phyloP scores from a whole-genome alignment of 768 basidiomycete species.

The Termitomyces sp. region DNA sequence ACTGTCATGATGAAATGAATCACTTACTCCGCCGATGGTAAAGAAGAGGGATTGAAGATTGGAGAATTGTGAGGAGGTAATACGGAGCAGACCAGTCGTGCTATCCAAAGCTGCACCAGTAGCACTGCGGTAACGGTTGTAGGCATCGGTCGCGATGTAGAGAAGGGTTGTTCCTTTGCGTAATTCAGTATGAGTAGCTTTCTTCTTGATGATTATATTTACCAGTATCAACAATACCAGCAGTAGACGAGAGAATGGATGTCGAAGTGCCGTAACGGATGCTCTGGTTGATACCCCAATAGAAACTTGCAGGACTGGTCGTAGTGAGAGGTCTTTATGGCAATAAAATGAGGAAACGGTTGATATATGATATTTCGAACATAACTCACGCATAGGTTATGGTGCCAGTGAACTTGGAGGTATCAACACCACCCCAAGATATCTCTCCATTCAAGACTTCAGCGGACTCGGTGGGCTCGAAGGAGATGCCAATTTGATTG shows the following conservation, averaged over 20 bases:
- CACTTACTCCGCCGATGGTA: conserved; percentile 41
- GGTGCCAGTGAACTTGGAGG: conserved; percentile 35
- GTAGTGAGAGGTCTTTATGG: conserved; percentile 37
- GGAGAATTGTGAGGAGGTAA: conserved; percentile 46
- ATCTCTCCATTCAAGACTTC: conserved; percentile 43
- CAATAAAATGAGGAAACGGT: background rate
- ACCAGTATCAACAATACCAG: conserved; percentile 60
- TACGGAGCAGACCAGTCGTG: conserved; percentile 42
- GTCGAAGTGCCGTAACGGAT: conserved; percentile 43
- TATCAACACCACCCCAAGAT: conserved; percentile 48
- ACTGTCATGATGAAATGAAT: background rate
- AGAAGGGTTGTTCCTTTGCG: conserved; percentile 42
- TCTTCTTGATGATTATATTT: background rate
- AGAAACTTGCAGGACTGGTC: conserved; percentile 38
- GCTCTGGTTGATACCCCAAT: conserved; percentile 60
- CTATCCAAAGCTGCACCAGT: conserved; percentile 39
- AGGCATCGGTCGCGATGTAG: conserved; percentile 42
- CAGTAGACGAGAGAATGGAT: conserved; percentile 37
- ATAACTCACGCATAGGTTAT: conserved; percentile 35
- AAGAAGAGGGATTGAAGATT: conserved; percentile 54
- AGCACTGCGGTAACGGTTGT: conserved; percentile 33
- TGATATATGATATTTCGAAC: background rate
- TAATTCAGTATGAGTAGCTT: background rate
- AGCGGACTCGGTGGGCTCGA: conserved; percentile 37
- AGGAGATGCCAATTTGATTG: conserved; percentile 44